Conservation (phyloP, 495 filamentous ascomycete species). For the Xylaria flabelliformis region DNA sequence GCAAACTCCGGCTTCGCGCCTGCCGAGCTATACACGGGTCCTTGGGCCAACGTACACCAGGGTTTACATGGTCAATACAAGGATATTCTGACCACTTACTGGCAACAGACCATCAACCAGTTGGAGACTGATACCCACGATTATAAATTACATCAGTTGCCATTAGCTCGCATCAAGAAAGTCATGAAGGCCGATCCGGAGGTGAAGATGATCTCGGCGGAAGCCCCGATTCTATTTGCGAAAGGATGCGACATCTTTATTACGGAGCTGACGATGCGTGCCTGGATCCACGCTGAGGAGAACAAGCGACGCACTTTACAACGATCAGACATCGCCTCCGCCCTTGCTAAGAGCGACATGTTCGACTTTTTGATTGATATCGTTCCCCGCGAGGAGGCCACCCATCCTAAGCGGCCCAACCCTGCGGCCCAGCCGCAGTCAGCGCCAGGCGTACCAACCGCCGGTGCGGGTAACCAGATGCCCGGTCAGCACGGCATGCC, state of each 20-base stretch:
- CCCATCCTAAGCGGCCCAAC: constrained; percentile 77
- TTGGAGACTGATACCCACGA: constrained; percentile 95
- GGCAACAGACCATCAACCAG: constrained; percentile 96
- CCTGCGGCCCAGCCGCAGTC: constrained; percentile 56
- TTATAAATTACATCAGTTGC: constrained; percentile 96
- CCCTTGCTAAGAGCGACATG: constrained; percentile 97
- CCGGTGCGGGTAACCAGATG: constrained; percentile 59
- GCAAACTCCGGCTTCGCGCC: constrained; percentile 81
- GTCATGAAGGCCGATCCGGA: constrained; percentile 99
- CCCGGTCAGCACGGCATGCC: constrained; percentile 66
- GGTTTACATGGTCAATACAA: constrained; percentile 91
- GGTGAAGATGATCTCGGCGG: constrained; percentile 99
- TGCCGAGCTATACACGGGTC: constrained; percentile 87
- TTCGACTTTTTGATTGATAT: constrained; percentile 99
- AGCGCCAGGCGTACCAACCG: constrained; percentile 50
- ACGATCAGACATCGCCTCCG: constrained; percentile 93
- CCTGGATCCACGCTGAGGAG: constrained; percentile 99
- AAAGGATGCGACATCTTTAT: constrained; percentile 99
- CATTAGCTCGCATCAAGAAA: constrained; percentile 97
- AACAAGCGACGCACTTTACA: constrained; percentile 97
- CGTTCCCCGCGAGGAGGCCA: constrained; percentile 92
- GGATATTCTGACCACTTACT: constrained; percentile 97
- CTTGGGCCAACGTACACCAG: constrained; percentile 98
- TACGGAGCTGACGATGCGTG: constrained; percentile 97
- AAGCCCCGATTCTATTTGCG: constrained; percentile 96